Percentiles rank a stretch among this genome's conserved stretches.
phyloP scores from a whole-genome alignment of 108 stramenopile species.

The Discostella stelligeroides region DNA sequence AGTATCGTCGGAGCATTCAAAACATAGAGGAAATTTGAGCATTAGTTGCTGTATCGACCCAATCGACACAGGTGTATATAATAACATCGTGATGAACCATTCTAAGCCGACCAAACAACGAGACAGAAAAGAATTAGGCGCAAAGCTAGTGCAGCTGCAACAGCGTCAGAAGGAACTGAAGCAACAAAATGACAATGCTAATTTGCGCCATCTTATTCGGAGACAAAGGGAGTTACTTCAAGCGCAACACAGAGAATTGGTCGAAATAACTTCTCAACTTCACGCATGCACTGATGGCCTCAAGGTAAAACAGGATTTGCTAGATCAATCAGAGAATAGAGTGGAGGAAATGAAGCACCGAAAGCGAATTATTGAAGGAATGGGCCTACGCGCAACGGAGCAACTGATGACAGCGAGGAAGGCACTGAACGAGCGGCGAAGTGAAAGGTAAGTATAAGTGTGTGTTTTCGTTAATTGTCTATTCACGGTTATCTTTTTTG shows the following conservation, averaged over 20 bases:
- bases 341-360: slow-evolving; percentile 45
- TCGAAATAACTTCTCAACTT: slow-evolving; percentile 38
- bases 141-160: slow-evolving; percentile 28
- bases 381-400: slow-evolving; percentile 43
- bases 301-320: slow-evolving; percentile 35
- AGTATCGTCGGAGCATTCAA: neutral
- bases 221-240: slow-evolving; percentile 38
- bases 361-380: slow-evolving; percentile 44
- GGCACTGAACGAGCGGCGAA: slow-evolving; percentile 28
- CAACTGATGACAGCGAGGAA: slow-evolving; percentile 44
- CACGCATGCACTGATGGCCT: slow-evolving; percentile 28
- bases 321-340: slow-evolving; percentile 30
- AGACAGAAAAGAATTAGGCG: neutral
- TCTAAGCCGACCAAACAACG: slow-evolving; percentile 3
- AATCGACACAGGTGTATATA: neutral
- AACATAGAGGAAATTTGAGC: neutral
- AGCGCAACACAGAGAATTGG: slow-evolving; percentile 27
- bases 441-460: slow-evolving; percentile 3
- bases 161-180: slow-evolving; percentile 47
- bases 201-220: slow-evolving; percentile 34
- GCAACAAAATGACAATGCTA: slow-evolving; percentile 38
- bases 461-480: neutral
- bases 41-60: neutral
- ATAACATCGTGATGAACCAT: neutral
- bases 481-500: neutral